These are phyloP conservation scores for Xylaria castorea DNA, from an alignment of 495 filamentous ascomycete genomes.

Conservation along the genomic window DNA sequence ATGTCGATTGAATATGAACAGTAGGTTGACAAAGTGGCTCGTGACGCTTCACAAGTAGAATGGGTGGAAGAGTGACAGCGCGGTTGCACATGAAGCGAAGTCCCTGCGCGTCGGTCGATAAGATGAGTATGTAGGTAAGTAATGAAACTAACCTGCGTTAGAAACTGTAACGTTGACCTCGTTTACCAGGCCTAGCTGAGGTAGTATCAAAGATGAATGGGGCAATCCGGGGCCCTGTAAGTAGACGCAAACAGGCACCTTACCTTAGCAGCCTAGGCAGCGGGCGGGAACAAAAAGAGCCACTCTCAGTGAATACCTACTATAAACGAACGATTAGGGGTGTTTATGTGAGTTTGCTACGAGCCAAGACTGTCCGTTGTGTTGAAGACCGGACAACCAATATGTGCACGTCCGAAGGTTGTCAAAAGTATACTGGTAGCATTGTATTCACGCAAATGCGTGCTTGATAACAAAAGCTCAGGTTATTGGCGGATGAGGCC, in stretches of 20 bases:
- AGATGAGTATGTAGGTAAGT: too few relatives aligned
- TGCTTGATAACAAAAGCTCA: neutral
- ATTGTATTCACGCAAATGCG: neutral
- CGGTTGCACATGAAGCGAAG: neutral
- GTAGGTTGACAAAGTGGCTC: neutral
- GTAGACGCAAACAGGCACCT: neutral
- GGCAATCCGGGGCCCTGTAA: slow-evolving; percentile 14
- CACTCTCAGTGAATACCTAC: neutral
- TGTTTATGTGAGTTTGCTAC: neutral
- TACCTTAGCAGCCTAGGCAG: neutral
- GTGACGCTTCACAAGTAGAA: neutral
- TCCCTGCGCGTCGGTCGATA: slow-evolving; percentile 31
- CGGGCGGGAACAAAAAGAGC: neutral
- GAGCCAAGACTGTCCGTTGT: neutral
- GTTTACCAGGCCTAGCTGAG: neutral
- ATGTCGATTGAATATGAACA: neutral
- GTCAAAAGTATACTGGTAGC: neutral
- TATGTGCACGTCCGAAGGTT: neutral
- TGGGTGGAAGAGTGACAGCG: neutral
- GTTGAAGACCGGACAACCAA: neutral
- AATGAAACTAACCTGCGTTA: slow-evolving; percentile 24
- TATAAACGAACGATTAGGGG: too few relatives aligned
- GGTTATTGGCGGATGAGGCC: neutral
- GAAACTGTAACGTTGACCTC: slow-evolving; percentile 43
- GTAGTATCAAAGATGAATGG: slow-evolving; percentile 1